These are phyloP conservation scores for Mentha longifolia DNA, from an alignment of 257 asterid species.

Conservation along the genomic window DNA sequence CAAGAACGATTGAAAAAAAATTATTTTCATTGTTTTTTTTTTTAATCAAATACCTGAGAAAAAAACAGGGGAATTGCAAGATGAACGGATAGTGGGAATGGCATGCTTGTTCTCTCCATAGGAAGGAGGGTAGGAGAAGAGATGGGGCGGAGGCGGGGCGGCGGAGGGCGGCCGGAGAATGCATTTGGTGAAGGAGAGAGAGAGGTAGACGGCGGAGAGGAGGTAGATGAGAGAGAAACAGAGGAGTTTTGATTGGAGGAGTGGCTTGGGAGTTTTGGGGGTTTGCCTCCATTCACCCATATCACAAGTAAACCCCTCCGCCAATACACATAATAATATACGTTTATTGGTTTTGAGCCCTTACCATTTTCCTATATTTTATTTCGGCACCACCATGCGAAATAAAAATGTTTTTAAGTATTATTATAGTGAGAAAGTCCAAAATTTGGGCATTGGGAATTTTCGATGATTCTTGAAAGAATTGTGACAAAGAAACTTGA, in stretches of 20 bases:
- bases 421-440: not conserved
- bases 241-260: conserved; percentile 74
- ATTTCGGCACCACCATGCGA: not conserved
- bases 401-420: not conserved
- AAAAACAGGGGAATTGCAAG: conserved; percentile 82
- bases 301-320: not conserved
- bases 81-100: conserved; percentile 68
- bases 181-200: conserved; percentile 65
- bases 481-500: not conserved
- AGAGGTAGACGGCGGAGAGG: conserved; percentile 50
- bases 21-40: too few relatives aligned
- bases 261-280: conserved; percentile 47
- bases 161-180: conserved; percentile 61
- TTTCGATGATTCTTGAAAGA: conserved; percentile 29
- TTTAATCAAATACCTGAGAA: conserved; percentile 59
- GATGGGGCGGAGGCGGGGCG: conserved; percentile 59
- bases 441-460: not conserved
- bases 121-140: conserved; percentile 71
- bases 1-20: conserved; percentile 8
- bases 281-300: conserved; percentile 37
- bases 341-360: not conserved
- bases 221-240: conserved; percentile 79
- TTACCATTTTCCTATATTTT: not conserved
- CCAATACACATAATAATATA: not conserved
- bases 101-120: conserved; percentile 88